Base-by-base conservation (phyloP, 495 filamentous ascomycete species). In the Aspergillus mulundensis region DNA sequence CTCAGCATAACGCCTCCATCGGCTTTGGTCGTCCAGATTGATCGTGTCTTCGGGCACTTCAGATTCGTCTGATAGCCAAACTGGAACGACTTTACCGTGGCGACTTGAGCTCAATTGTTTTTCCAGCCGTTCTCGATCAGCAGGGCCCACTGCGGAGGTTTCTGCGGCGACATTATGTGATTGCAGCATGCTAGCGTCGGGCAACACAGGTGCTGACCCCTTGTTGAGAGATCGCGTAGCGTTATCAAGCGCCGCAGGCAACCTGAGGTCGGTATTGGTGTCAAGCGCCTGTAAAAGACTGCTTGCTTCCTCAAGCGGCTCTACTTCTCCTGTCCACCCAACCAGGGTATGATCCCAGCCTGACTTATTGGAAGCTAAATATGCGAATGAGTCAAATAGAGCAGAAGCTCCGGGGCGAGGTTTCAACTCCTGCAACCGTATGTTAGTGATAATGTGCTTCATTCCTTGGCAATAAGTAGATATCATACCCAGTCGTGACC, bases 271-370 rank as follows among this genome's bases (percentile, higher is more conserved):
- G 8, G 63, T 57, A 54, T 75, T 73, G 28, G 63, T 50, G 3
- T 64, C 61, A 38, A 72, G 63, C 44, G 65, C 68, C 41, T 76
- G 73, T 18, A 73, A 53, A 14, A 71, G 69, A 2, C 46, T 15
- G 54, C 66, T 68, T 16, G 52, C 51, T 23, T 82, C 75, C 14
- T 71, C 40, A 10, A 77, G 68, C 3, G 76, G 71, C 50, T 87
- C 81, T 43, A 97, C 87, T 68, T 97, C 91, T 30, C 92, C 92
- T 1, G 92, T 93, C 92, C 92, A 97, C 18, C 87, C 91, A 46
- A 97, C 87, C 1, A 96, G 77, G 0, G 86, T 90, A 72, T 95
- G 91, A 61, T 88, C 87, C 90, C 90, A 97, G 19, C 81, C 80
- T 7, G 83, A 81, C 20, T 87, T 76, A 40, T 87, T 72, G 6